Evolutionary conservation across 352 stramenopile species (phyloP).

Genomic region (Aphanomyces astaci): DNA sequence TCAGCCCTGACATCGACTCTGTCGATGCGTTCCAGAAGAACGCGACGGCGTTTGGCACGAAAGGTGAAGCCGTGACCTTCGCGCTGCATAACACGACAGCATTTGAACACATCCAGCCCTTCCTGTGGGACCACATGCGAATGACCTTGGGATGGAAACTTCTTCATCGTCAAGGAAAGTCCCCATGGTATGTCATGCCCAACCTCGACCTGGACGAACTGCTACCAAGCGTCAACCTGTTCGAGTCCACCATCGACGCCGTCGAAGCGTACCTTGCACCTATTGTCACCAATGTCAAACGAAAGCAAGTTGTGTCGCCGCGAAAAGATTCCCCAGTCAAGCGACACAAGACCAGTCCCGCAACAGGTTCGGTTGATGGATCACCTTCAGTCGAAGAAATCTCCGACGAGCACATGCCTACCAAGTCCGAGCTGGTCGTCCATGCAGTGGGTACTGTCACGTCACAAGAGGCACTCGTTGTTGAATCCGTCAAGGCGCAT

Average conservation of each 20-base stretch:
- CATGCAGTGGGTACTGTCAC: no score
- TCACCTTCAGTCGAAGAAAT: not conserved
- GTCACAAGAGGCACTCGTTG: no score
- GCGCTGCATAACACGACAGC: not conserved
- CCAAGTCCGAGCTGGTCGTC: no score
- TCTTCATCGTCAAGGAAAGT: not conserved
- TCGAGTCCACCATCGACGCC: not conserved
- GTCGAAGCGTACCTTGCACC: not conserved
- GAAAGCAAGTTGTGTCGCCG: not conserved
- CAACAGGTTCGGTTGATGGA: no score
- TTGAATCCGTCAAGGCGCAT: not conserved
- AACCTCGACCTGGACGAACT: not conserved
- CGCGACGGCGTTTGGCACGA: not conserved
- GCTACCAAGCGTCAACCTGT: not conserved
- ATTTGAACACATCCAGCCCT: not conserved
- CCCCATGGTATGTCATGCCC: conserved; percentile 4
- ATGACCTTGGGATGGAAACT: not conserved
- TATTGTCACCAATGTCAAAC: not conserved
- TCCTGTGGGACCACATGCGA: conserved; percentile 6
- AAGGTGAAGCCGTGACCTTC: not conserved
- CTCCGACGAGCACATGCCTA: no score
- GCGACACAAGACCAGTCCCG: not conserved
- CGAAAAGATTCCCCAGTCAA: not conserved
- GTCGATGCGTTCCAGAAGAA: conserved; percentile 4
- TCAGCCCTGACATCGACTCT: not conserved